Evolutionary conservation across 768 basidiomycete species (phyloP).

Genomic region (Multifurca ochricompacta): DNA sequence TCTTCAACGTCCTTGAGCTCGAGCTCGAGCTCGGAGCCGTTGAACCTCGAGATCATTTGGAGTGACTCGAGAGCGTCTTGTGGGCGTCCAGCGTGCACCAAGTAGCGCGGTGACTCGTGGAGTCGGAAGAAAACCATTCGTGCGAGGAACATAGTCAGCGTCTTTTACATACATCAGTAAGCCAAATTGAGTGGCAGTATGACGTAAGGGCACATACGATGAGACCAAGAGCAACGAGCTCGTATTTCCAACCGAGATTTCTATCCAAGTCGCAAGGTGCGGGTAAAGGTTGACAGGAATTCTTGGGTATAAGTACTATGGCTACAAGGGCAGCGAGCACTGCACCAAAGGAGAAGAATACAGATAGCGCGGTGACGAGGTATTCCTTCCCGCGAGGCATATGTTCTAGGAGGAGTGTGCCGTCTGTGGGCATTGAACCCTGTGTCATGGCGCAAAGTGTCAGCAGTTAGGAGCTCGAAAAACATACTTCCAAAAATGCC

Average conservation of each 20-base stretch:
- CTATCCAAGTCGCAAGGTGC: conserved; percentile 58
- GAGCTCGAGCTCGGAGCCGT: conserved; percentile 64
- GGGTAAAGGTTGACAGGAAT: conserved; percentile 49
- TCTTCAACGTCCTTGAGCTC: conserved; percentile 65
- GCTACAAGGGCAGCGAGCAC: conserved; percentile 79
- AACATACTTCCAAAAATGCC: conserved; percentile 4
- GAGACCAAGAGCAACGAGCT: conserved; percentile 68
- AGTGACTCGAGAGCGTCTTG: conserved; percentile 80
- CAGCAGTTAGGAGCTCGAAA: background rate
- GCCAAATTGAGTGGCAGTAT: background rate
- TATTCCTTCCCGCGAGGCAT: conserved; percentile 90
- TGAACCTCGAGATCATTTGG: conserved; percentile 78
- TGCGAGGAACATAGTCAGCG: conserved; percentile 75
- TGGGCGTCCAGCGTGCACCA: conserved; percentile 81
- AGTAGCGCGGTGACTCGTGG: conserved; percentile 90
- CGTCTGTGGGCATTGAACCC: conserved; percentile 97
- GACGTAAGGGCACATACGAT: conserved; percentile 52
- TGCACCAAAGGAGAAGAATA: conserved; percentile 94
- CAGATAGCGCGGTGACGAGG: conserved; percentile 81
- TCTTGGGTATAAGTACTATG: conserved; percentile 67
- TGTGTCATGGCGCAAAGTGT: conserved; percentile 31
- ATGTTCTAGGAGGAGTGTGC: conserved; percentile 86
- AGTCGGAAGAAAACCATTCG: conserved; percentile 87
- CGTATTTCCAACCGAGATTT: conserved; percentile 87
- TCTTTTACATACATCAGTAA: conserved; percentile 41